phyloP scores from a whole-genome alignment of 768 basidiomycete genomes.

The Amyloporia xantha region DNA sequence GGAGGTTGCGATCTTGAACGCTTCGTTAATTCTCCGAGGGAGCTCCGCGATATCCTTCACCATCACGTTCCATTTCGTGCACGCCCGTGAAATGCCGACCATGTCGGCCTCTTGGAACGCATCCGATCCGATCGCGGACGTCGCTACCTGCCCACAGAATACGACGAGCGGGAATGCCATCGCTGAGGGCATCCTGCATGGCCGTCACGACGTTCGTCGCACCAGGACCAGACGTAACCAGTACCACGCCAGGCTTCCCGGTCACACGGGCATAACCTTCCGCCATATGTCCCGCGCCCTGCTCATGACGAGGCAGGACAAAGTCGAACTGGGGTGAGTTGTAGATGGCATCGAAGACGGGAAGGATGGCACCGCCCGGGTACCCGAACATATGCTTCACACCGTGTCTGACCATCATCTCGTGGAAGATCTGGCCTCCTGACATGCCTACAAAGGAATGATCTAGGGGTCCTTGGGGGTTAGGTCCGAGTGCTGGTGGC shows the following conservation, averaged over 20 bases:
- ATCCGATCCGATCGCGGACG: slow-evolving; percentile 97
- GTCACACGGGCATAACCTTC: slow-evolving; percentile 98
- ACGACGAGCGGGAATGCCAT: slow-evolving; percentile 93
- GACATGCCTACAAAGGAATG: slow-evolving; percentile 89
- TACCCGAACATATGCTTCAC: slow-evolving; percentile 98
- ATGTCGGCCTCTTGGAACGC: slow-evolving; percentile 99
- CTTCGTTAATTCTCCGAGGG: slow-evolving; percentile 94
- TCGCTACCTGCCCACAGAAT: slow-evolving; percentile 97
- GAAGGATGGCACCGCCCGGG: slow-evolving; percentile 95
- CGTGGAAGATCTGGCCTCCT: slow-evolving; percentile 97
- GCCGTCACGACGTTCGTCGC: slow-evolving; percentile 98
- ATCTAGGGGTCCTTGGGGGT: slow-evolving; percentile 52
- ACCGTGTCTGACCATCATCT: slow-evolving; percentile 97
- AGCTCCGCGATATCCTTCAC: slow-evolving; percentile 95
- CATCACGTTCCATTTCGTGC: slow-evolving; percentile 99
- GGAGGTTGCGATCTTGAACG: slow-evolving; percentile 97
- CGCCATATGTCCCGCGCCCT: slow-evolving; percentile 98
- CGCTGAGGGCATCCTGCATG: slow-evolving; percentile 95
- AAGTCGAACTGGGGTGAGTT: slow-evolving; percentile 94
- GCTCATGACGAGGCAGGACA: slow-evolving; percentile 92
- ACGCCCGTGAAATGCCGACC: slow-evolving; percentile 91
- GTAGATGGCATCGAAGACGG: slow-evolving; percentile 99
- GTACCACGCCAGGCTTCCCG: slow-evolving; percentile 94
- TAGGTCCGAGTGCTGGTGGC: slow-evolving; percentile 26
- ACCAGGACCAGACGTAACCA: slow-evolving; percentile 96